Percentiles rank a stretch among this genome's conserved stretches.
Evolutionary conservation across 306 rosid species (phyloP).

Genomic region (Clitoria ternatea): DNA sequence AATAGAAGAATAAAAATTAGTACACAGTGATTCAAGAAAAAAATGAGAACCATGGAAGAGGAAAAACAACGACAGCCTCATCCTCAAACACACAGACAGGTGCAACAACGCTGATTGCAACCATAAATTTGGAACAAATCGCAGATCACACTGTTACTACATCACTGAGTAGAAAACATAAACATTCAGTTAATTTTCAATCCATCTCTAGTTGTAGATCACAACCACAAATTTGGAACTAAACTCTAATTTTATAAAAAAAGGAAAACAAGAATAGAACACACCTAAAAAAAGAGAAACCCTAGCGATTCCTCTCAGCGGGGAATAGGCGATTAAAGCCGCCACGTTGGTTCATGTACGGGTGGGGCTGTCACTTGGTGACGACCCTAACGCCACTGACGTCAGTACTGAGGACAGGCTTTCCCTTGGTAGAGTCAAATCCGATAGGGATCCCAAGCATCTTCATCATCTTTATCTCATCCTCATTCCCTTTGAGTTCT

Average conservation of each 20-base stretch:
- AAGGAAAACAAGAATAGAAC: slow-evolving; percentile 32
- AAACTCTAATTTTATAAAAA: slow-evolving; percentile 1
- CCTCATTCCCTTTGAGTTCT: slow-evolving; percentile 46
- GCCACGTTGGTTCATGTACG: slow-evolving; percentile 97
- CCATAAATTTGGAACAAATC: too few relatives aligned
- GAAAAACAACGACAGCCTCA: too few relatives aligned
- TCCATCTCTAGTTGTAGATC: not conserved
- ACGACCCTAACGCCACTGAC: slow-evolving; percentile 83
- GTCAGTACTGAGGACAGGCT: slow-evolving; percentile 82
- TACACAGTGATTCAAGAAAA: too few relatives aligned
- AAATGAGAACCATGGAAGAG: too few relatives aligned
- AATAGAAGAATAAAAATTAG: too few relatives aligned
- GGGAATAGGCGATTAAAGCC: slow-evolving; percentile 98
- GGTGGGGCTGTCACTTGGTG: slow-evolving; percentile 86
- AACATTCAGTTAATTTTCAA: not conserved
- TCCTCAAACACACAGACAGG: too few relatives aligned
- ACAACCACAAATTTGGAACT: not conserved
- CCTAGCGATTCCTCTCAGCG: slow-evolving; percentile 80
- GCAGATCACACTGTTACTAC: too few relatives aligned
- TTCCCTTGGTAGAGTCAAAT: slow-evolving; percentile 90
- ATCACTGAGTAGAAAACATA: not conserved
- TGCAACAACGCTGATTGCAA: too few relatives aligned
- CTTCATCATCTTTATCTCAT: slow-evolving; percentile 93
- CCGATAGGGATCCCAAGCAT: slow-evolving; percentile 82
- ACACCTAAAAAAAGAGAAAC: slow-evolving; percentile 17